These are phyloP conservation scores for Neostapfia colusana DNA, from an alignment of 176 grass and related monocot species.

Conservation along the genomic window DNA sequence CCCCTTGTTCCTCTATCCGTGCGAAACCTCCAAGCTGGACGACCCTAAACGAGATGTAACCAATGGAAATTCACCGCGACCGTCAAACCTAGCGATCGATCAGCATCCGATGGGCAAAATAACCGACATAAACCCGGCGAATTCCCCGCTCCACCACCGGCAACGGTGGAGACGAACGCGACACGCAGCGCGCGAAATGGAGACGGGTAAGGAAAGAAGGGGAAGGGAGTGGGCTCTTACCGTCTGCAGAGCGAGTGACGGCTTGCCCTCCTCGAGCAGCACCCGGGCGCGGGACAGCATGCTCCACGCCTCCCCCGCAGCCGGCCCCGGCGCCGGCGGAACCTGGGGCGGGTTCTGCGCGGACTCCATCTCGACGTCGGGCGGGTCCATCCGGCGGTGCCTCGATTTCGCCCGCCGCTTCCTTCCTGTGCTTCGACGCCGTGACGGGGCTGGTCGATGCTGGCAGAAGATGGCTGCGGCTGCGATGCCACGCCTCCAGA, in stretches of 20 bases:
- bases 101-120: not conserved
- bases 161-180: not conserved
- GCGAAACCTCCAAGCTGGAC: conserved; percentile 14
- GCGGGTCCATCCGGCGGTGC: conserved; percentile 47
- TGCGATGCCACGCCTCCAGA: conserved; percentile 42
- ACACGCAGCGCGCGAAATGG: conserved; percentile 16
- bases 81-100: conserved; percentile 22
- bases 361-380: conserved; percentile 61
- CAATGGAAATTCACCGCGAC: not conserved
- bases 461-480: conserved; percentile 28
- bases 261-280: conserved; percentile 72
- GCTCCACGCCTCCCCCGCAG: conserved; percentile 53
- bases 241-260: conserved; percentile 76
- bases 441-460: conserved; percentile 3
- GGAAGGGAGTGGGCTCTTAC: conserved; percentile 42
- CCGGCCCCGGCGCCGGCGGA: not conserved
- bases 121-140: not conserved
- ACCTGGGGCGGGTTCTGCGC: conserved; percentile 1
- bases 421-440: conserved; percentile 9
- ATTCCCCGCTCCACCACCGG: not conserved
- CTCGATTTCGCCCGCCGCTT: conserved; percentile 28
- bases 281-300: conserved; percentile 66
- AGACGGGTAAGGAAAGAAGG: conserved; percentile 1
- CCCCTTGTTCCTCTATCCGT: not conserved
- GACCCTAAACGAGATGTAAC: conserved; percentile 4